These are phyloP conservation scores for Helianthus annuus DNA, from an alignment of 129 eudicot species.

Conservation along the genomic window HanXRQr2.0-SUNRISE NC_035436.2:195787639-195788138, in stretches of 20 bases:
- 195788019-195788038: too few relatives aligned
- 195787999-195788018: too few relatives aligned
- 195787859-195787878: neutral
- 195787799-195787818: neutral
- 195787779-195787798: constrained; percentile 51
- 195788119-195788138: too few relatives aligned
- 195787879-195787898: neutral
- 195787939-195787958: neutral
- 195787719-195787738: constrained; percentile 75
- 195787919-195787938: neutral
- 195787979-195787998: too few relatives aligned
- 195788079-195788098: too few relatives aligned
- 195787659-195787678: constrained; percentile 67
- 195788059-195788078: too few relatives aligned
- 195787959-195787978: neutral
- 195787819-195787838: too few relatives aligned
- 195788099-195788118: too few relatives aligned
- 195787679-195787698: constrained; percentile 69
- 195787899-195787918: neutral
- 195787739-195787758: constrained; percentile 34
- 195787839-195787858: too few relatives aligned
- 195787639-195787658: neutral
- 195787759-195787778: constrained; percentile 31
- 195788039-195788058: too few relatives aligned
- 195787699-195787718: constrained; percentile 55